Conservation (phyloP, 192 early-diverging fungal genomes). For the Rhizoclosmatium globosum region DNA sequence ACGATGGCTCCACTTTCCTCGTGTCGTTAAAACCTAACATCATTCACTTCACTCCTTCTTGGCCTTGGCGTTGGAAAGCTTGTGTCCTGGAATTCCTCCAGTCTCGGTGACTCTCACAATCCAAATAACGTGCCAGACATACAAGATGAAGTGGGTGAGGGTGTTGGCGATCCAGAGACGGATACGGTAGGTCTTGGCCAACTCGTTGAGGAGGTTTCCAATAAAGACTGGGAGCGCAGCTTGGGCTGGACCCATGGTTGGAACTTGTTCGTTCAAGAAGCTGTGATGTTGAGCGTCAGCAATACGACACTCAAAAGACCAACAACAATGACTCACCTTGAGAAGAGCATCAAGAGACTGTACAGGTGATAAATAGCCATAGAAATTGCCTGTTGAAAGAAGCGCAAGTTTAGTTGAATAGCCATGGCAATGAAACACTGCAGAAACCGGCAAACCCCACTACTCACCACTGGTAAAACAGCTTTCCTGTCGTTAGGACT, state of each 20-base stretch:
- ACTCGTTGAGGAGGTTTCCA: background rate
- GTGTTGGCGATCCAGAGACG: slow-evolving; percentile 6
- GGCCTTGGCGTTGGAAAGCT: background rate
- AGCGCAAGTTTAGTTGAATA: too few relatives aligned
- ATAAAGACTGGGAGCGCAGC: background rate
- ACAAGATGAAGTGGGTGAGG: slow-evolving; percentile 3
- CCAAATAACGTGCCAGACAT: slow-evolving; percentile 18
- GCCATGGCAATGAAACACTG: background rate
- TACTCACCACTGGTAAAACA: slow-evolving; percentile 3
- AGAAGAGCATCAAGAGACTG: background rate
- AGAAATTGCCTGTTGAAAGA: background rate
- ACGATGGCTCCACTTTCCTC: too few relatives aligned
- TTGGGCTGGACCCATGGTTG: background rate
- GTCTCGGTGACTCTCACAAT: slow-evolving; percentile 9
- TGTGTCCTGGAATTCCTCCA: slow-evolving; percentile 9
- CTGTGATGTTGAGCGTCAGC: background rate
- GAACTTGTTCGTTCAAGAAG: slow-evolving; percentile 1
- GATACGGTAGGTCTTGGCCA: slow-evolving; percentile 11
- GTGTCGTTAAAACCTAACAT: background rate
- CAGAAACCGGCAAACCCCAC: background rate
- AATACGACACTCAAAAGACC: background rate
- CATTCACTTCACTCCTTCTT: slow-evolving; percentile 13
- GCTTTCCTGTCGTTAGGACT: background rate
- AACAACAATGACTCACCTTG: background rate
- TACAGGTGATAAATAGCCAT: slow-evolving; percentile 4